Percentiles rank a stretch among this genome's conserved stretches.
Conservation (phyloP, 2,329 filamentous ascomycete species). For the Onygena corvina region DNA sequence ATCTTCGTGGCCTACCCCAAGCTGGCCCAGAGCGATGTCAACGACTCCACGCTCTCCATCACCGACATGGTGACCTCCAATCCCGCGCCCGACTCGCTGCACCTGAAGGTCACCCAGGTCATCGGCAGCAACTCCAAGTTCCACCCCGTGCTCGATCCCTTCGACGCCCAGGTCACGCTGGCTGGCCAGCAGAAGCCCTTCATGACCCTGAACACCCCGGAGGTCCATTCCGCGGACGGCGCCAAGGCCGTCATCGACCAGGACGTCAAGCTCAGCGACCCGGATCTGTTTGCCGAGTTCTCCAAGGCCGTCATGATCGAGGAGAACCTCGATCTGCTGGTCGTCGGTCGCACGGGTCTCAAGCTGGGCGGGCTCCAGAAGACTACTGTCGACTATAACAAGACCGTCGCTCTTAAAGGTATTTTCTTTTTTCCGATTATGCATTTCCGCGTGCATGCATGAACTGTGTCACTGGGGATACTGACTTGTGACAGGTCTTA, state of each 20-base stretch:
- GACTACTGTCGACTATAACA: constrained; percentile 44
- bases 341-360: constrained; percentile 43
- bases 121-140: constrained; percentile 40
- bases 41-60: constrained; percentile 41
- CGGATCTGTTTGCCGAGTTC: constrained; percentile 40
- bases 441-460: not conserved
- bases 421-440: not conserved
- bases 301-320: constrained; percentile 38
- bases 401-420: constrained; percentile 48
- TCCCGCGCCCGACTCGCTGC: constrained; percentile 39
- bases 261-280: constrained; percentile 32
- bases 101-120: constrained; percentile 38
- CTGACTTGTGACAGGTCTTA: constrained; percentile 39
- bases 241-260: constrained; percentile 35
- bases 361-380: constrained; percentile 41
- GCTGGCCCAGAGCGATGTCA: constrained; percentile 45
- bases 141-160: constrained; percentile 44
- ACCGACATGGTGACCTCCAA: constrained; percentile 40
- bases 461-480: not conserved
- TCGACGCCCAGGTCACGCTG: constrained; percentile 42
- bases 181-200: constrained; percentile 33
- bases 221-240: constrained; percentile 34
- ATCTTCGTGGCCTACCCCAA: constrained; percentile 49
- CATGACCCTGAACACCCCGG: constrained; percentile 36
- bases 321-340: constrained; percentile 39